Evolutionary conservation across 2,329 filamentous ascomycete genomes (phyloP).

Genomic region (Teratosphaeria viscida): DNA sequence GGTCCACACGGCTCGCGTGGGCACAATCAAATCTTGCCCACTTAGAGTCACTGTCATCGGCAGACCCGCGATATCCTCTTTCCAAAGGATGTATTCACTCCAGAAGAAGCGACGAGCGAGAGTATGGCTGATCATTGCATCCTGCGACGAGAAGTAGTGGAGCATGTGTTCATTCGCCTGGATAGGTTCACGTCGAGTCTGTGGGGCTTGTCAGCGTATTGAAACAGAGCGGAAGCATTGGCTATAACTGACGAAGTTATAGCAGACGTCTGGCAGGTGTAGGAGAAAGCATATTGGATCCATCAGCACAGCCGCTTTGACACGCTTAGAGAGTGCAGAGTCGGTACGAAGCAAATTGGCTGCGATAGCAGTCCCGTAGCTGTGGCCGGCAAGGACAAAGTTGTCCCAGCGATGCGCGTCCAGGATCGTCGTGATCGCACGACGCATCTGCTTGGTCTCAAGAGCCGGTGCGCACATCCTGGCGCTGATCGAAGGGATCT

Average conservation of each 20-base stretch:
- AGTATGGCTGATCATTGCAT: constrained; percentile 52
- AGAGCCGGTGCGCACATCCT: constrained; percentile 43
- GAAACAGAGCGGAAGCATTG: too few relatives aligned
- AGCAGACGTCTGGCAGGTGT: constrained; percentile 56
- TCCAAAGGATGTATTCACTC: constrained; percentile 58
- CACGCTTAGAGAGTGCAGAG: constrained; percentile 28
- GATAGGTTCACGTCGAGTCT: constrained; percentile 8
- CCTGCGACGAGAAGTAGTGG: constrained; percentile 56
- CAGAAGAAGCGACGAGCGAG: constrained; percentile 57
- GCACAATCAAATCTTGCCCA: constrained; percentile 52
- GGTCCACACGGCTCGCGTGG: constrained; percentile 44
- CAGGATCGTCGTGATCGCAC: constrained; percentile 46
- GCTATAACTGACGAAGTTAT: constrained; percentile 43
- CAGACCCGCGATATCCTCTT: constrained; percentile 44
- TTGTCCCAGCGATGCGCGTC: constrained; percentile 45
- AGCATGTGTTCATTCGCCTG: constrained; percentile 56
- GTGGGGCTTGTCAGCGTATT: neutral
- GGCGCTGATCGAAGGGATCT: constrained; percentile 52
- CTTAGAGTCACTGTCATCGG: constrained; percentile 46
- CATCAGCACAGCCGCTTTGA: constrained; percentile 41
- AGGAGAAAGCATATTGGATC: constrained; percentile 55
- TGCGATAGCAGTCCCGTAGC: constrained; percentile 50
- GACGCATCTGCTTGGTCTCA: constrained; percentile 40
- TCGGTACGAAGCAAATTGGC: constrained; percentile 47
- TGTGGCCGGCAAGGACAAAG: constrained; percentile 49